These are phyloP conservation scores for Barnettozyma siamensis DNA, from an alignment of 805 yeast genomes.

Conservation along the genomic window DNA sequence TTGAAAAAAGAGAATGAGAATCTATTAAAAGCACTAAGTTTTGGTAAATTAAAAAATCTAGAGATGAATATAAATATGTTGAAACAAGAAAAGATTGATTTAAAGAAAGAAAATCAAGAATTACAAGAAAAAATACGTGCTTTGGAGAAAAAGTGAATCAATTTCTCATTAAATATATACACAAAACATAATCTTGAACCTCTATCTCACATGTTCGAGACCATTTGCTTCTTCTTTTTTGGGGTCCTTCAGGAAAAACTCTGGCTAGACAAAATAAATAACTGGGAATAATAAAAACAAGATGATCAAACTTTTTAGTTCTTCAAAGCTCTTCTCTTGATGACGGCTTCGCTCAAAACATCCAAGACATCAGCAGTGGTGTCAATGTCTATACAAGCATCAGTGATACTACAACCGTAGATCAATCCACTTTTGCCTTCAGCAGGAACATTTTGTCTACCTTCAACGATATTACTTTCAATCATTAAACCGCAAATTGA, in stretches of 20 bases:
- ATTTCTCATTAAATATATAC: background rate
- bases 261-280: background rate
- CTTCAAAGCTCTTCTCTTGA: conserved; percentile 52
- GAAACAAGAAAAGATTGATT: conserved; percentile 43
- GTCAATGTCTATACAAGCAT: conserved; percentile 93
- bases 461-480: conserved; percentile 87
- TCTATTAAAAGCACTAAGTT: conserved; percentile 63
- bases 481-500: conserved; percentile 93
- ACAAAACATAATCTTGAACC: background rate
- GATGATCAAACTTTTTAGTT: background rate
- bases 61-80: conserved; percentile 62
- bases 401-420: conserved; percentile 96
- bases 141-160: background rate
- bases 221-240: background rate
- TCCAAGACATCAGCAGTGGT: conserved; percentile 69
- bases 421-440: conserved; percentile 71
- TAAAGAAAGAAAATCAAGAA: conserved; percentile 28
- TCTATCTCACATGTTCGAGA: background rate
- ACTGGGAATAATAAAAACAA: background rate
- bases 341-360: conserved; percentile 72
- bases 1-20: conserved; percentile 66
- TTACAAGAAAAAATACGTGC: conserved; percentile 3
- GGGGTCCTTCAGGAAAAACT: background rate
- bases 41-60: conserved; percentile 69
- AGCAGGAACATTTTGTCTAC: conserved; percentile 82